Percentiles rank a stretch among this genome's conserved stretches.
These are phyloP conservation scores for Myriosclerotinia curreyana DNA, from an alignment of 2,329 filamentous ascomycete species.

Conservation along the genomic window DNA sequence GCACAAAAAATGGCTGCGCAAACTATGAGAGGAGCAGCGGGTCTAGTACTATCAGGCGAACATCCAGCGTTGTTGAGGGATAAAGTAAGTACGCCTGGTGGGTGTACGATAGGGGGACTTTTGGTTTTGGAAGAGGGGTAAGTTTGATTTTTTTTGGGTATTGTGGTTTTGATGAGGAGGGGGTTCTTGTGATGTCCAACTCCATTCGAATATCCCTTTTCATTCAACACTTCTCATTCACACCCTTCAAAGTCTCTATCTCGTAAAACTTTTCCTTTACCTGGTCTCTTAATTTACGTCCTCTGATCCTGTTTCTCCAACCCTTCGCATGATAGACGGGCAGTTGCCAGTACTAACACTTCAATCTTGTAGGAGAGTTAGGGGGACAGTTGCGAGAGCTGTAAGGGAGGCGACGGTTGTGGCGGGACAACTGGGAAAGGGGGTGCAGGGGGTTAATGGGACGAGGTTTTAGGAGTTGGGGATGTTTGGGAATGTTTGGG, in stretches of 20 bases:
- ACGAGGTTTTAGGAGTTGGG: constrained; percentile 40
- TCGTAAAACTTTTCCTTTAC: too few species aligned
- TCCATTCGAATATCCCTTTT: too few species aligned
- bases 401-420: constrained; percentile 69
- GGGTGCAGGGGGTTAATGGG: constrained; percentile 48
- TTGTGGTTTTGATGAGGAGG: too few species aligned
- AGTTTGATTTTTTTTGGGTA: too few species aligned
- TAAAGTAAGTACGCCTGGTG: constrained; percentile 73
- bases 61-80: constrained; percentile 73
- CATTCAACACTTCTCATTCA: too few species aligned
- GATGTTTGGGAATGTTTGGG: too few species aligned
- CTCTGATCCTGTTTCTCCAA: too few species aligned
- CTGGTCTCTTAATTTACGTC: too few species aligned
- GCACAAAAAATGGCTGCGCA: constrained; percentile 76
- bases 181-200: too few species aligned
- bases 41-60: constrained; percentile 64
- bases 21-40: constrained; percentile 71
- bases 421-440: constrained; percentile 61
- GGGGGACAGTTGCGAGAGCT: constrained; percentile 64
- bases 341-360: too few species aligned
- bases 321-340: too few species aligned
- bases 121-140: constrained; percentile 68
- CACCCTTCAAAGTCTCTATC: too few species aligned
- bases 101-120: constrained; percentile 73
- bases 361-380: constrained; percentile 45